These are phyloP conservation scores for Trichoderma sp. DNA, from an alignment of 2,329 filamentous ascomycete genomes.

Conservation along the genomic window DNA sequence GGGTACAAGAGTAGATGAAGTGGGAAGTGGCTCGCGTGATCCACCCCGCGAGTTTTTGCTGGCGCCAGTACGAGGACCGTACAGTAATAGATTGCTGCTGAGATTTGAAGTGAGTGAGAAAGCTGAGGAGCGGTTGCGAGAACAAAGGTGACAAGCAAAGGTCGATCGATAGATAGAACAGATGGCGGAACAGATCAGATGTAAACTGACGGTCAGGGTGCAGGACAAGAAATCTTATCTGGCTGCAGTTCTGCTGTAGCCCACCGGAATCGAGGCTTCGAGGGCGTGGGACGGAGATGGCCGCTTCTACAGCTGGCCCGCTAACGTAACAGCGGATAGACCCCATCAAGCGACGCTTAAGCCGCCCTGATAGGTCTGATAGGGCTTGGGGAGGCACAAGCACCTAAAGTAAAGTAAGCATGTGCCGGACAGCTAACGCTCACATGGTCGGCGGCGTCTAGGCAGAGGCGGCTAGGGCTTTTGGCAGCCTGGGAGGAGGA, in stretches of 20 bases:
- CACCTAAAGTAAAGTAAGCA: background rate
- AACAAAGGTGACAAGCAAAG: background rate
- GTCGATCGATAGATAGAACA: constrained; percentile 2
- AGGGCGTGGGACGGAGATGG: constrained; percentile 20
- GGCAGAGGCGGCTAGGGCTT: background rate
- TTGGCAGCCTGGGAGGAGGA: background rate
- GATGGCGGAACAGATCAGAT: background rate
- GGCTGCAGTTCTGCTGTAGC: constrained; percentile 6
- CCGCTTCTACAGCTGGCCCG: constrained; percentile 18
- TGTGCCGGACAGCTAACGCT: constrained; percentile 4
- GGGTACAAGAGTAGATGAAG: constrained; percentile 14
- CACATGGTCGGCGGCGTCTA: background rate
- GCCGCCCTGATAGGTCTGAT: constrained; percentile 20
- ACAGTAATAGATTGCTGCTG: background rate
- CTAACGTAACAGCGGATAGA: constrained; percentile 15
- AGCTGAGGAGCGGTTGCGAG: background rate
- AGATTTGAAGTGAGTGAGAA: background rate
- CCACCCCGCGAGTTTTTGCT: constrained; percentile 8
- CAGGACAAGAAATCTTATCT: constrained; percentile 11
- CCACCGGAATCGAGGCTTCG: constrained; percentile 4
- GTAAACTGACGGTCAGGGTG: constrained; percentile 16
- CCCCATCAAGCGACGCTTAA: constrained; percentile 13
- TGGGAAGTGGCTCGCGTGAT: constrained; percentile 16
- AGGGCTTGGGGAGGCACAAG: constrained; percentile 17
- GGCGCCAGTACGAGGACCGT: background rate